phyloP scores from a whole-genome alignment of 805 yeast genomes.

The Nakazawaea ishiwadae region DNA sequence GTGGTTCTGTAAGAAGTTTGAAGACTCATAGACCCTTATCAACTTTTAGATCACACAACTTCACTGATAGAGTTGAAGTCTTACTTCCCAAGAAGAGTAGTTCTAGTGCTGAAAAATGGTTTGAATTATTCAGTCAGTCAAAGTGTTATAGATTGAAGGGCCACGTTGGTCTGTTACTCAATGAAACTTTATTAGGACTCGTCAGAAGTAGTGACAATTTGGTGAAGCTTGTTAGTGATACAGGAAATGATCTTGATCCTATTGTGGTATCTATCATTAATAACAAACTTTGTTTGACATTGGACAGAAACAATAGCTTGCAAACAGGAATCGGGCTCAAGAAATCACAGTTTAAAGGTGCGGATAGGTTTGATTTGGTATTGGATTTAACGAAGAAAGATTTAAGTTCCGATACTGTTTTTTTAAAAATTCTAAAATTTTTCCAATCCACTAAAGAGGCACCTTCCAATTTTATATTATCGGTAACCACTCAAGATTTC shows the following conservation, averaged over 20 bases:
- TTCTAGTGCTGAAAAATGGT: too few species aligned
- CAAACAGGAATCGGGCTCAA: conserved; percentile 2
- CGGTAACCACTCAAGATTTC: conserved; percentile 33
- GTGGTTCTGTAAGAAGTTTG: background rate
- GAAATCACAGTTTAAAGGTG: conserved; percentile 5
- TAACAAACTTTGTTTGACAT: conserved; percentile 3
- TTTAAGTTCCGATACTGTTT: background rate
- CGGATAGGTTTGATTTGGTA: background rate
- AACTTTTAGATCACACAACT: conserved; percentile 21
- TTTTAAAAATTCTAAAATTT: conserved; percentile 6
- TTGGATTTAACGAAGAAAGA: background rate
- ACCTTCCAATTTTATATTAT: background rate
- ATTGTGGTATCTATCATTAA: conserved; percentile 4
- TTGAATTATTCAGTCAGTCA: background rate
- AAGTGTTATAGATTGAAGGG: background rate
- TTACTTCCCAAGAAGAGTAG: conserved; percentile 15
- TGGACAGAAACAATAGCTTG: background rate
- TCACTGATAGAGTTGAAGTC: conserved; percentile 21
- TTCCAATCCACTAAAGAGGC: conserved; percentile 12
- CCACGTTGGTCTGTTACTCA: background rate
- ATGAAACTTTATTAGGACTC: background rate
- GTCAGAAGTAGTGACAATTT: background rate
- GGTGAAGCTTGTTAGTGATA: conserved; percentile 3
- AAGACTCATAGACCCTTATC: background rate
- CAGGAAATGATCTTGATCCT: background rate